phyloP scores from a whole-genome alignment of 257 asterid genomes.

The Lithospermum erythrorhizon region DNA sequence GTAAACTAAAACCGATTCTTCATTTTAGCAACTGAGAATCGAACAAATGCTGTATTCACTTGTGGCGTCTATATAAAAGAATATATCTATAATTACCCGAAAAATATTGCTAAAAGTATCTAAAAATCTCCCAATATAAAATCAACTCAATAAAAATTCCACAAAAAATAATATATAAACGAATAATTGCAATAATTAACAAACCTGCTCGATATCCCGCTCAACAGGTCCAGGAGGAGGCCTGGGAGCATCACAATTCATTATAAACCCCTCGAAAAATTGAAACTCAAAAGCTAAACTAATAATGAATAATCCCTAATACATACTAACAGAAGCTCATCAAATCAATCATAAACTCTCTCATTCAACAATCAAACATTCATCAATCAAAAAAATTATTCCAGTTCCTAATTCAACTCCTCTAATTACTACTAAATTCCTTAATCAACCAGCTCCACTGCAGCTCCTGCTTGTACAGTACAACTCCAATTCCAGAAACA shows the following conservation, averaged over 20 bases:
- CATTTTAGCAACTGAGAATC: not conserved
- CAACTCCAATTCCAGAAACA: too few relatives aligned
- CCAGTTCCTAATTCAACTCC: not conserved
- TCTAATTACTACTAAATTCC: too few relatives aligned
- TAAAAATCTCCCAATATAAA: not conserved
- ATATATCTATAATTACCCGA: not conserved
- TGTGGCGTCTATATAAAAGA: not conserved
- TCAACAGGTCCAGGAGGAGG: not conserved
- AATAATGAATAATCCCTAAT: too few relatives aligned
- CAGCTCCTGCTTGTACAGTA: too few relatives aligned
- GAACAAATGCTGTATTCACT: not conserved
- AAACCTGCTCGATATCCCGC: not conserved
- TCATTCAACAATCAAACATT: too few relatives aligned
- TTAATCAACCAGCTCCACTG: too few relatives aligned
- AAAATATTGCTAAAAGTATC: not conserved
- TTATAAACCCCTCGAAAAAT: too few relatives aligned
- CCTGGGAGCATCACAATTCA: not conserved
- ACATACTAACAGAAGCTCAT: too few relatives aligned
- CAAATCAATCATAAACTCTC: too few relatives aligned
- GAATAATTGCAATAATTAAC: too few relatives aligned
- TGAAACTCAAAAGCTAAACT: too few relatives aligned
- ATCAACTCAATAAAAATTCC: not conserved
- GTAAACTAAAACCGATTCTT: not conserved
- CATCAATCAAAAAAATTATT: not conserved
- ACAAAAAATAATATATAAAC: too few relatives aligned